A percentile compares a stretch with the other conserved stretches of the same genome.
phyloP scores from a whole-genome alignment of 495 filamentous ascomycete genomes.

The Astrocystis sublimbata region DNA sequence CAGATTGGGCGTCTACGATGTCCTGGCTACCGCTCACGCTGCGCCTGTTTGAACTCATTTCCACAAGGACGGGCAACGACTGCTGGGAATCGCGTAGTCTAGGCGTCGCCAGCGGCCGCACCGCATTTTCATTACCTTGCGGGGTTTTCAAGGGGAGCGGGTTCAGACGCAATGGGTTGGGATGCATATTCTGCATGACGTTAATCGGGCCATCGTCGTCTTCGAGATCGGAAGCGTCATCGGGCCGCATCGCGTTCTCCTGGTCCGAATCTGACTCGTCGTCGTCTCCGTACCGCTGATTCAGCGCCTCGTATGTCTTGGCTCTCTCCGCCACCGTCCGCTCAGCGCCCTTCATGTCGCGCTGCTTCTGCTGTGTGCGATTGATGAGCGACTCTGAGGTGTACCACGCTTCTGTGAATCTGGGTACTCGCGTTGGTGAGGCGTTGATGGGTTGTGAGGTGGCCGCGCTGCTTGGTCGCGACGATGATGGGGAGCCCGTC shows the following conservation, averaged over 20 bases:
- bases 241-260: constrained; percentile 37
- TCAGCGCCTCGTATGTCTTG: constrained; percentile 46
- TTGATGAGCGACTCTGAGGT: constrained; percentile 53
- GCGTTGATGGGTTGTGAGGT: constrained; percentile 37
- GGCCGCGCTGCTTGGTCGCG: constrained; percentile 34
- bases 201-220: constrained; percentile 30
- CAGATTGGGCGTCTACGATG: constrained; percentile 34
- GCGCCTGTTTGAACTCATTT: constrained; percentile 44
- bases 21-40: constrained; percentile 37
- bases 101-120: constrained; percentile 34
- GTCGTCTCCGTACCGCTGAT: constrained; percentile 50
- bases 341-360: constrained; percentile 32
- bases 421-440: constrained; percentile 55
- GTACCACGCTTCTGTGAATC: constrained; percentile 64
- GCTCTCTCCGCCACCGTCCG: constrained; percentile 48
- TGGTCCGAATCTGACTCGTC: constrained; percentile 41
- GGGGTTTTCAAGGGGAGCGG: constrained; percentile 27
- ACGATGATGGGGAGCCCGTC: constrained; percentile 31
- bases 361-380: constrained; percentile 50
- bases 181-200: constrained; percentile 32
- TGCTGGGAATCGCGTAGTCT: constrained; percentile 22
- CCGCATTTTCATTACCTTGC: background rate
- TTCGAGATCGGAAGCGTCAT: constrained; percentile 21
- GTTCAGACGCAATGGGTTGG: constrained; percentile 51
- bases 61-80: constrained; percentile 36